Percentiles rank a stretch among this genome's conserved stretches.
Conservation (phyloP, 768 basidiomycete species). For the Mycena rebaudengoi region DNA sequence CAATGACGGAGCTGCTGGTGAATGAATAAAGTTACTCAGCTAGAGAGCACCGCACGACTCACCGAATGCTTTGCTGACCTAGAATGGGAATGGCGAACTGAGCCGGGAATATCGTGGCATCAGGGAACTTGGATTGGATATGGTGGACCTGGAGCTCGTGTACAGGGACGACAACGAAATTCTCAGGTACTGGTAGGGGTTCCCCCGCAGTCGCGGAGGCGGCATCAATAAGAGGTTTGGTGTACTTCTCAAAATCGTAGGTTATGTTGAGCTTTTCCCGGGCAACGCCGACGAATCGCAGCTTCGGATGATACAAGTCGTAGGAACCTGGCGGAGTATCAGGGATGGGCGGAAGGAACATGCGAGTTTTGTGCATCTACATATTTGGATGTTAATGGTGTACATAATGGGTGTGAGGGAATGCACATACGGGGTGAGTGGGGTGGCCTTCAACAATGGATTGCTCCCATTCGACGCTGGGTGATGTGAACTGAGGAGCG, state of each 20-base stretch:
- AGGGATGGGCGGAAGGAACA: conserved; percentile 58
- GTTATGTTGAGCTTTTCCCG: conserved; percentile 53
- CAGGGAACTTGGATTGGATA: conserved; percentile 58
- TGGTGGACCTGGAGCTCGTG: conserved; percentile 64
- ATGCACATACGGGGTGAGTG: conserved; percentile 60
- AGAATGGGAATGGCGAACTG: conserved; percentile 52
- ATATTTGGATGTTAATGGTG: background rate
- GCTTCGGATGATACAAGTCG: conserved; percentile 56
- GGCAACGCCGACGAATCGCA: conserved; percentile 59
- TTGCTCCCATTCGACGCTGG: conserved; percentile 68
- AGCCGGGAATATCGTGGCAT: conserved; percentile 51
- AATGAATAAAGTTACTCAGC: background rate
- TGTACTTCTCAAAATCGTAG: conserved; percentile 57
- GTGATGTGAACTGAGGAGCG: conserved; percentile 52
- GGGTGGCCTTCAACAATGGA: conserved; percentile 70
- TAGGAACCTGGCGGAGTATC: conserved; percentile 55
- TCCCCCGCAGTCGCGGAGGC: conserved; percentile 49
- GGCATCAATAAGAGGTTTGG: conserved; percentile 49
- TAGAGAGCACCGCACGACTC: background rate
- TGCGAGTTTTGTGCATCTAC: conserved; percentile 69
- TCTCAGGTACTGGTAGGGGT: conserved; percentile 41
- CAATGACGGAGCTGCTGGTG: conserved; percentile 57
- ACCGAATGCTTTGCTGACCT: conserved; percentile 67
- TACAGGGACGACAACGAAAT: conserved; percentile 55
- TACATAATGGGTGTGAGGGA: background rate